Evolutionary conservation across 139 green algal genomes (phyloP).

Genomic region (Chlorella sorokiniana): DNA sequence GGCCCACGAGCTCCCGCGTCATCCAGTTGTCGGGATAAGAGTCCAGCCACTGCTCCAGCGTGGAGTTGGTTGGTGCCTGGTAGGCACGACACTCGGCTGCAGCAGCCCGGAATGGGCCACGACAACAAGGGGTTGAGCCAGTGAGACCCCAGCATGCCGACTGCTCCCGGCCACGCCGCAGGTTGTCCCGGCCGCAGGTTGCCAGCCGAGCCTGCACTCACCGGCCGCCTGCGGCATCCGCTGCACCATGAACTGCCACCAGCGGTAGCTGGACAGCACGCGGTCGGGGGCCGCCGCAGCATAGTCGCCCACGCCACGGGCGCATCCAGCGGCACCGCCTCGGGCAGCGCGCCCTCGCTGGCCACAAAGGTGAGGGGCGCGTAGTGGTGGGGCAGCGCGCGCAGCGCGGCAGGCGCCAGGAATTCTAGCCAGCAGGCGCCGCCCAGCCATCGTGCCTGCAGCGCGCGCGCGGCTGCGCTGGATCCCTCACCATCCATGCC

Average conservation of each 20-base stretch:
- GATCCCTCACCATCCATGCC: too few relatives aligned
- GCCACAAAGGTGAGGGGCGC: constrained; percentile 34
- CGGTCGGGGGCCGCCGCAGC: constrained; percentile 29
- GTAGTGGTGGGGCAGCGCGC: constrained; percentile 22
- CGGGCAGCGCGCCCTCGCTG: constrained; percentile 21
- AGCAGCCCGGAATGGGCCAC: too few relatives aligned
- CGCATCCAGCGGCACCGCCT: constrained; percentile 21
- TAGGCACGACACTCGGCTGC: constrained; percentile 42
- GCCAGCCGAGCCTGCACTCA: background rate
- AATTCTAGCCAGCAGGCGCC: constrained; percentile 39
- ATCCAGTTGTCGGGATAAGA: constrained; percentile 35
- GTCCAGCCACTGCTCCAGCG: constrained; percentile 30
- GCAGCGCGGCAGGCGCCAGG: constrained; percentile 21
- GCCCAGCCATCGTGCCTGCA: constrained; percentile 20
- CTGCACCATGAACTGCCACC: constrained; percentile 37
- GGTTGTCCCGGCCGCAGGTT: too few relatives aligned
- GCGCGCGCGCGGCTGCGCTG: background rate
- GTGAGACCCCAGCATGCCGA: too few relatives aligned
- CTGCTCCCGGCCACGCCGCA: too few relatives aligned
- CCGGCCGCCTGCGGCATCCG: constrained; percentile 10
- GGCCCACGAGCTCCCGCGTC: constrained; percentile 29
- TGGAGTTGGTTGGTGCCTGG: constrained; percentile 26
- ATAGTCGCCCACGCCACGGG: constrained; percentile 22
- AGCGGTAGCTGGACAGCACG: constrained; percentile 33
- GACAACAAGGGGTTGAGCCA: too few relatives aligned